Base-by-base conservation (phyloP, 306 rosid genomes). In the Comarum palustre region DNA sequence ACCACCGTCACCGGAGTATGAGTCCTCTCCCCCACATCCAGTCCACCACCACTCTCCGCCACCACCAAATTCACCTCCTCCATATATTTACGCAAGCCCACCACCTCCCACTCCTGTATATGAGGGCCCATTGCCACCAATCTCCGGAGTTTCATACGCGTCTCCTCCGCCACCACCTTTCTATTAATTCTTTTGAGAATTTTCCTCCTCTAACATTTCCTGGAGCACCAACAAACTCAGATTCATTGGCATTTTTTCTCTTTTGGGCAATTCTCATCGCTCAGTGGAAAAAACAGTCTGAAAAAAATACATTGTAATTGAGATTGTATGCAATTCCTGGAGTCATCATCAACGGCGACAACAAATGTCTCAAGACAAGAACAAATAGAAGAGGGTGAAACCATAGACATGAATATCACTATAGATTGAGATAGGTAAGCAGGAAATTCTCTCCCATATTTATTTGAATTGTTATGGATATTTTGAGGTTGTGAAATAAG, bases 151-250 rank as follows among this genome's bases (percentile, higher is more conserved):
- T 74, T 80, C 98, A 32, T 91, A 94, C 74, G 90, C 97, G 3
- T 91, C 97, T 71, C 97, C 97, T 54, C 98, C 98, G 43, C 98
- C 98, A 20, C 96, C 97, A 75, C 97, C 96, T 82, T 94, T 84
- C 82, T 94, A 94, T 85, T 91, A 83, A 89, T 94, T 93, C 96
- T 88, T 90, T 89, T 79, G 92, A 90, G 91, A 87, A 85, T 72
- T 82, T 82, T 67, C 81, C 87, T 82, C 90, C 96, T 85, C 90
- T 89, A 83, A 85, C 87, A 82, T 75, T 77, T 70, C 61, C 84
- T 71, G 80, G 66, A 81, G 52, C 76, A 68, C 45, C 82, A 79
- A 69, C 81, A 61, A 61, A 17, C 70, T 79, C 82, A 81, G 63
- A 46, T 38, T 75, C 70, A 43, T 69, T 79, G 59, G 74, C 80